Evolutionary conservation across 345 rosid species (phyloP).

Genomic region (Zanthoxylum bungeanum): DNA sequence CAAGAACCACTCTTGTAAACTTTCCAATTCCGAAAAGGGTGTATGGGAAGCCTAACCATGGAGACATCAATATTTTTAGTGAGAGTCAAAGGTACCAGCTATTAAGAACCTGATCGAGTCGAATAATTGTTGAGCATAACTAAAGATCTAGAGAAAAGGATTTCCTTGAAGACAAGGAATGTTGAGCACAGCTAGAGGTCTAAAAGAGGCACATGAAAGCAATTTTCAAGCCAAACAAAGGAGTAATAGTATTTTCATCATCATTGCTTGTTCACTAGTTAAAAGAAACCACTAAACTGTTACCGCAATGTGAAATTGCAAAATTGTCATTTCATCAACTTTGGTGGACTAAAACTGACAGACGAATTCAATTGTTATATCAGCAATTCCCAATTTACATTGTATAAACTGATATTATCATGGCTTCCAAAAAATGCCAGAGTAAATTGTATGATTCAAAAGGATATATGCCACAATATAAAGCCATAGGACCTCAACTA

Average conservation of each 20-base stretch:
- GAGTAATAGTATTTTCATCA: not conserved
- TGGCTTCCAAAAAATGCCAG: not conserved
- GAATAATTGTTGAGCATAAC: too few species aligned
- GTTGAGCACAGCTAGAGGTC: too few species aligned
- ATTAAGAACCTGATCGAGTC: too few species aligned
- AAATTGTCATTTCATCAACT: not conserved
- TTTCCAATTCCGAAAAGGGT: too few species aligned
- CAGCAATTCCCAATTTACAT: not conserved
- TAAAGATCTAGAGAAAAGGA: too few species aligned
- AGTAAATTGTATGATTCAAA: not conserved
- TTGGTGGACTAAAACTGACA: not conserved
- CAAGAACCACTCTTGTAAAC: too few species aligned
- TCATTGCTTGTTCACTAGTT: not conserved
- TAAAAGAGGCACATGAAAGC: not conserved
- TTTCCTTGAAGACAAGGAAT: too few species aligned
- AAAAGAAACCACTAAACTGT: not conserved
- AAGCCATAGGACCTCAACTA: not conserved
- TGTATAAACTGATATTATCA: not conserved
- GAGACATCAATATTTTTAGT: too few species aligned
- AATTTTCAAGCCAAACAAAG: not conserved
- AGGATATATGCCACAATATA: not conserved
- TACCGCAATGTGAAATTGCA: not conserved
- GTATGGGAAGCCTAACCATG: too few species aligned
- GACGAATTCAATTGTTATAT: not conserved
- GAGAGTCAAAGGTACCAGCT: too few species aligned